Percentiles rank a stretch among this genome's conserved stretches.
These are phyloP conservation scores for Rhodofomes roseus DNA, from an alignment of 1,284 basidiomycete species.

Conservation along the genomic window DNA sequence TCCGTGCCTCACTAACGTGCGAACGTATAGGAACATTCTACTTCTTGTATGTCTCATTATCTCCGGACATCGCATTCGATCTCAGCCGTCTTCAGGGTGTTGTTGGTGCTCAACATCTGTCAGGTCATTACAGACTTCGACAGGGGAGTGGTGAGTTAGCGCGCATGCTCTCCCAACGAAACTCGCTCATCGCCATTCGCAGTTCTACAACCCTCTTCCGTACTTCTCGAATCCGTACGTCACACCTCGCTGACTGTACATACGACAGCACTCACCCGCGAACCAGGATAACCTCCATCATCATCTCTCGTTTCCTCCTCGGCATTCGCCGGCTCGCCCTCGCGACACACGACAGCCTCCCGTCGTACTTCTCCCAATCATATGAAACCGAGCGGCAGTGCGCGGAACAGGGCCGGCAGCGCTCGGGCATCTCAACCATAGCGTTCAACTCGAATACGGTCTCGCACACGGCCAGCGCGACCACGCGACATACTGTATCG, in stretches of 20 bases:
- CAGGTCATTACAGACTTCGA: neutral
- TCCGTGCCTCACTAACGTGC: neutral
- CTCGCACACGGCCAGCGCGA: neutral
- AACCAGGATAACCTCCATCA: neutral
- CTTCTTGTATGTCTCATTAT: neutral
- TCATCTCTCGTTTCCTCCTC: neutral
- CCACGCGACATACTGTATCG: neutral
- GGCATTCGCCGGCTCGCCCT: neutral
- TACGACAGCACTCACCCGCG: neutral
- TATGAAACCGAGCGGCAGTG: neutral
- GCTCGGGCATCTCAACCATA: neutral
- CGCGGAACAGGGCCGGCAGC: neutral
- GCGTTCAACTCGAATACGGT: neutral
- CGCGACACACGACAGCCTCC: neutral
- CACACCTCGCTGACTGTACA: neutral
- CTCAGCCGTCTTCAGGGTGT: neutral
- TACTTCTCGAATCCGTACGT: neutral
- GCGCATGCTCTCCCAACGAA: too few relatives aligned
- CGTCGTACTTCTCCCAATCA: neutral
- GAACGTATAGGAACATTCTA: neutral
- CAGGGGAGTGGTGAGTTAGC: neutral
- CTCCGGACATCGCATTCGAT: neutral
- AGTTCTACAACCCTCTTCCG: neutral
- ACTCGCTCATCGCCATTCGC: neutral
- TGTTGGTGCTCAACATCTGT: neutral